Conservation (phyloP, 106 monocot genomes). For the Dioscorea alata region DNA sequence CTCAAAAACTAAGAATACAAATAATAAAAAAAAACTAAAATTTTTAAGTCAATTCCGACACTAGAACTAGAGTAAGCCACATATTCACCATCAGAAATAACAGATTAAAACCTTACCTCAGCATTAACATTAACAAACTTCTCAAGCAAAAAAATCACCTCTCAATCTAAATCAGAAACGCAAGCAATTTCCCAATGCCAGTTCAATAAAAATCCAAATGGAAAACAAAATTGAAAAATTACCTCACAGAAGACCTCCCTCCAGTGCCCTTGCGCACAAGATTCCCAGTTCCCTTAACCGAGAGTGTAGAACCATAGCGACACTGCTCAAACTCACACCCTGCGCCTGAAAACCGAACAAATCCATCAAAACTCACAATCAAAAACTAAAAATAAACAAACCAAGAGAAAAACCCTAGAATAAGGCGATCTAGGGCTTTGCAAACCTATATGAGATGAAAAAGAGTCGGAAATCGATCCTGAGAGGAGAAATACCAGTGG, state of each 20-base stretch:
- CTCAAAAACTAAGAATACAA: background rate
- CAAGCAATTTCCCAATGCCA: background rate
- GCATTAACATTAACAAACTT: background rate
- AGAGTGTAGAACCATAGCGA: conserved; percentile 45
- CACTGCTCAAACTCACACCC: conserved; percentile 43
- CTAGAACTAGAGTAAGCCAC: background rate
- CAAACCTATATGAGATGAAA: background rate
- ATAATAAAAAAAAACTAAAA: too few species aligned
- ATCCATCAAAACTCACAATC: conserved; percentile 1
- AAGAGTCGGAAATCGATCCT: background rate
- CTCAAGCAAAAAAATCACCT: background rate
- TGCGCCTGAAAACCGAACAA: conserved; percentile 3
- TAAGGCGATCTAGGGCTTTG: background rate
- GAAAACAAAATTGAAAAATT: background rate
- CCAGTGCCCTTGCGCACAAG: conserved; percentile 94
- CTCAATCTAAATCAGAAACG: background rate
- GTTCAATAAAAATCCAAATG: background rate
- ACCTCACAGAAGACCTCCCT: conserved; percentile 96
- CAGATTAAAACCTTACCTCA: background rate
- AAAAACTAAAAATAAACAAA: background rate
- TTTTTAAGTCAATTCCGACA: background rate
- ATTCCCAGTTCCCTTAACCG: conserved; percentile 72
- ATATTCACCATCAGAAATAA: background rate
- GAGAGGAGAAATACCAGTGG: conserved; percentile 22
- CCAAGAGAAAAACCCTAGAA: background rate